phyloP scores from a whole-genome alignment of 2,329 filamentous ascomycete species.

The Stachybotrys elegans region DNA sequence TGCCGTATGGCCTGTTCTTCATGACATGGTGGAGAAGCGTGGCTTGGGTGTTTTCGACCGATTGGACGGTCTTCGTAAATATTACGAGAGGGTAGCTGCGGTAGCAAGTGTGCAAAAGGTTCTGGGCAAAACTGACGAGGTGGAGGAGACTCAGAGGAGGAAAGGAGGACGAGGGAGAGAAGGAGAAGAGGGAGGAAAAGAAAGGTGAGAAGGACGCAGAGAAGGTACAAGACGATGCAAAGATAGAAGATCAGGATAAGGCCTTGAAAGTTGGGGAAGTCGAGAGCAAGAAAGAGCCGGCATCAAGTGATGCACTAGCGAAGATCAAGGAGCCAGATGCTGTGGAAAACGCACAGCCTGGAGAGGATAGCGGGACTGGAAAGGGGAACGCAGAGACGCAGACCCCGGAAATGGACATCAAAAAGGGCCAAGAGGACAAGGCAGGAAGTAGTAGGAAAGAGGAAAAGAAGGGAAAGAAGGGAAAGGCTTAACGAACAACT shows the following conservation, averaged over 20 bases:
- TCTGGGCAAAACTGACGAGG: constrained; percentile 14
- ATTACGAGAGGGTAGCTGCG: constrained; percentile 27
- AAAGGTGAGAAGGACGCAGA: background rate
- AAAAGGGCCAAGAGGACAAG: background rate
- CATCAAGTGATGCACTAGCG: no score
- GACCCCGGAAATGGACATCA: background rate
- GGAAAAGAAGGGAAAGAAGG: background rate
- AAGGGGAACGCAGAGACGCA: no score
- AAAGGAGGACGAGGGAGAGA: no score
- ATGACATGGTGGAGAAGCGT: constrained; percentile 34
- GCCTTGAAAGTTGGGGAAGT: no score
- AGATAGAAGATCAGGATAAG: no score
- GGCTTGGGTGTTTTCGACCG: constrained; percentile 25
- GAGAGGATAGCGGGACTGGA: no score
- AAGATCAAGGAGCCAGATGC: no score
- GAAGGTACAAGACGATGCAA: background rate
- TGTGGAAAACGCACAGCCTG: no score
- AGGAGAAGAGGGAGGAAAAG: no score
- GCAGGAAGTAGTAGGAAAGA: background rate
- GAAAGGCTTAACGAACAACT: no score
- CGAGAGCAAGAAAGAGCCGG: no score
- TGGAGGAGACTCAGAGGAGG: constrained; percentile 1
- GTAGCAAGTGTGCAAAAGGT: constrained; percentile 17
- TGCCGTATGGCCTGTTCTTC: constrained; percentile 51
- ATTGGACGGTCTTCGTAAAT: constrained; percentile 25